Conservation (phyloP, 2,329 filamentous ascomycete genomes). For the Dactylellina sp. region DNA sequence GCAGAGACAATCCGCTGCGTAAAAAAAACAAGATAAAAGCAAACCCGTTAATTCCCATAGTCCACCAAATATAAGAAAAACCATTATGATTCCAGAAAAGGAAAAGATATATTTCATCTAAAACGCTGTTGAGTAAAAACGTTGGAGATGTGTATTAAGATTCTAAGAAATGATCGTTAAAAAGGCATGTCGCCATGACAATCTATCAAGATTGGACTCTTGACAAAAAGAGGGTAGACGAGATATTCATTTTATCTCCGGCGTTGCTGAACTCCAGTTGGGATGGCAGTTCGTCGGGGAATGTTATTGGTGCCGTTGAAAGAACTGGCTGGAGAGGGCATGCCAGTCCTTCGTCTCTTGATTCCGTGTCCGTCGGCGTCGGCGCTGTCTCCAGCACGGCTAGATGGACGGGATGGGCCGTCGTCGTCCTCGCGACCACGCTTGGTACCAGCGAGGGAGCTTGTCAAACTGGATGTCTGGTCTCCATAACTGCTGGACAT, state of each 20-base stretch:
- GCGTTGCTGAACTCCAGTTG: constrained; percentile 52
- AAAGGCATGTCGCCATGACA: constrained; percentile 48
- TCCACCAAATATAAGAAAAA: constrained; percentile 49
- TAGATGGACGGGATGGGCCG: constrained; percentile 74
- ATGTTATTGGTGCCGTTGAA: constrained; percentile 50
- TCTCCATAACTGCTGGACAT: constrained; percentile 57
- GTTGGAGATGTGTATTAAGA: constrained; percentile 54
- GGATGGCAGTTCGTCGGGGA: constrained; percentile 53
- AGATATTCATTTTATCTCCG: constrained; percentile 26
- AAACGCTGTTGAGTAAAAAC: constrained; percentile 43
- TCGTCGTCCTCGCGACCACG: constrained; percentile 74
- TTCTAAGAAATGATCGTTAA: constrained; percentile 53
- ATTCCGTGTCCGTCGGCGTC: constrained; percentile 51
- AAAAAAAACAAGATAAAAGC: constrained; percentile 35
- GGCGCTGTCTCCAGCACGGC: constrained; percentile 66
- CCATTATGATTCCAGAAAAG: constrained; percentile 28
- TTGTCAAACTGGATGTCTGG: constrained; percentile 53
- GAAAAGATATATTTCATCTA: constrained; percentile 54
- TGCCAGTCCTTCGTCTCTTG: constrained; percentile 47
- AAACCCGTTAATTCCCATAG: constrained; percentile 53
- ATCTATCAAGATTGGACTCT: constrained; percentile 38
- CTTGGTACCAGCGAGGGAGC: constrained; percentile 67
- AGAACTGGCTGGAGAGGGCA: constrained; percentile 51
- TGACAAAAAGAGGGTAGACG: constrained; percentile 21
- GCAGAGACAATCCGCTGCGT: constrained; percentile 46